Base-by-base conservation (phyloP, 768 basidiomycete species). In the Lactarius psammicola region DNA sequence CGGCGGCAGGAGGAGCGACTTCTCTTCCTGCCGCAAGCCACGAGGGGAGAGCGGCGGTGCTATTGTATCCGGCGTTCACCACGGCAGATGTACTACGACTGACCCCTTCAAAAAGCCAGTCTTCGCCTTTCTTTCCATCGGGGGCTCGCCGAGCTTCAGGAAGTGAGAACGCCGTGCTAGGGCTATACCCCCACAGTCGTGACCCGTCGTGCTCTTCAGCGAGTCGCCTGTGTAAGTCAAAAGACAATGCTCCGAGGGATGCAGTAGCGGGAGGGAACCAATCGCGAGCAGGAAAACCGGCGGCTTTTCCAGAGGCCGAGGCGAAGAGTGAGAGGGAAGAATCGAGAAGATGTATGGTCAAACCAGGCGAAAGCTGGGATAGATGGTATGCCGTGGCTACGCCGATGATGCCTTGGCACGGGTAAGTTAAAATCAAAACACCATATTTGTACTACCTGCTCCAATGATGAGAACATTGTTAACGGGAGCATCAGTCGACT, bases 251-350 rank as follows among this genome's bases (percentile, higher is more conserved):
- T 30, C 68, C 68, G 57, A 69, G 67, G 38, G 67, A 60, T 18
- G 69, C 31, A 36, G 69, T 70, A 3, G 67, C 56, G 18, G 33
- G 51, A 20, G 40, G 34, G 51, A 68, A 65, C 69, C 67, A 68
- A 56, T 79, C 80, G 69, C 77, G 75, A 1, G 82, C 81, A 66
- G 82, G 70, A 71, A 82, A 78, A n/a, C 78, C 78, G 10, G 72
- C 77, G 11, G 76, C 75, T 56, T 74, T 71, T 31, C 76, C 75
- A 0, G 76, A 76, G 4, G 78, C 77, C 46, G 74, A 75, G 38
- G 72, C 65, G 46, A 77, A 81, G 63, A 82, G 76, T 20, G 72
- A 66, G 15, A 77, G 78, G 1, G 72, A 72, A 6, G 77, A 72
- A 68, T 82, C 80, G 59, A 82, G 71, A 67, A 82, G 72, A 60